phyloP scores from a whole-genome alignment of 2,329 filamentous ascomycete genomes.

The Stagonosporopsis vannaccii region DNA sequence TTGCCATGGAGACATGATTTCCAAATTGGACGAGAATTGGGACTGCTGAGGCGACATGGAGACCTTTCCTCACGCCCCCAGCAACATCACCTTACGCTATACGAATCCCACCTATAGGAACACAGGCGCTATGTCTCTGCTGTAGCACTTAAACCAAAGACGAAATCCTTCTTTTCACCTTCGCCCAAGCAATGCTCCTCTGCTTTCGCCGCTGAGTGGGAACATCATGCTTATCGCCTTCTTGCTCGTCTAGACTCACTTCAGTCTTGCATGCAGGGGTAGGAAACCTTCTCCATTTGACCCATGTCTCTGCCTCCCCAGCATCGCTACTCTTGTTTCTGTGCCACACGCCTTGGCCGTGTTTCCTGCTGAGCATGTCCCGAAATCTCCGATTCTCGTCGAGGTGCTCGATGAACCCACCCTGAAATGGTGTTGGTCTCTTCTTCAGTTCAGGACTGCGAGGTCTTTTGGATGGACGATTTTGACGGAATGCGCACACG shows the following conservation, averaged over 20 bases:
- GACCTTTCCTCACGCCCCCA: too few species aligned
- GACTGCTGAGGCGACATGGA: too few species aligned
- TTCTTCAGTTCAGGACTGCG: not conserved
- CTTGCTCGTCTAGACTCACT: too few species aligned
- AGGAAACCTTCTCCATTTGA: not conserved
- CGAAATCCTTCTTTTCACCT: not conserved
- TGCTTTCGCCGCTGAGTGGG: not conserved
- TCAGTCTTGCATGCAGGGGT: not conserved
- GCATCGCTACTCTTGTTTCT: not conserved
- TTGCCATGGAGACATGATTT: too few species aligned
- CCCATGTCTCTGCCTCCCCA: not conserved
- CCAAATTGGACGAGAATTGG: too few species aligned
- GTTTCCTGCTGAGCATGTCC: not conserved
- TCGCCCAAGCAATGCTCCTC: not conserved
- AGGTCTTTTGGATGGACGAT: not conserved
- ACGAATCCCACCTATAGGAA: too few species aligned
- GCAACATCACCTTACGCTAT: too few species aligned
- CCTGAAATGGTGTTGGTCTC: not conserved
- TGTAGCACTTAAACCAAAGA: too few species aligned
- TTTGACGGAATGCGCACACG: not conserved
- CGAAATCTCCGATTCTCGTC: not conserved
- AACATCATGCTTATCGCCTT: not conserved
- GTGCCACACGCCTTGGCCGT: not conserved
- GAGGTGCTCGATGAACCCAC: slow-evolving; percentile 1
- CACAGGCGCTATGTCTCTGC: too few species aligned